Base-by-base conservation (phyloP, 2,329 filamentous ascomycete species). In the Chaetothyriales sp. region DNA sequence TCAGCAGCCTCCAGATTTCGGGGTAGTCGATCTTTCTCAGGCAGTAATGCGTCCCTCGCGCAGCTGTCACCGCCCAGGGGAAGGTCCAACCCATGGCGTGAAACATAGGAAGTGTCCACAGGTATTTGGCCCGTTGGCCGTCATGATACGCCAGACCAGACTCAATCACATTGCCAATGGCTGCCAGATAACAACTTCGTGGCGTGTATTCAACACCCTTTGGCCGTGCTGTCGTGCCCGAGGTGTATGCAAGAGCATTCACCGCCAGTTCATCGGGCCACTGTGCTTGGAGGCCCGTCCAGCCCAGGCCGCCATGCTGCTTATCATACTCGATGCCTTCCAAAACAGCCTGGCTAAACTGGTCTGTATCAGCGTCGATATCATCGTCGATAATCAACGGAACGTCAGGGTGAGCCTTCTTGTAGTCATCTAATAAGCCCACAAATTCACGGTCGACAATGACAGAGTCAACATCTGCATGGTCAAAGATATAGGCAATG, bases 171-270 rank as follows among this genome's bases (percentile, higher is more conserved):
- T 96, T 96, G 9, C 73, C 89, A 58, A 95, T 63, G 0, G 87
- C 75, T 0, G 87, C 90, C 10, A 98, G 74, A 63, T 96, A 98
- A 6, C 80, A 80, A 3, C 89, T 85, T 46, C 92, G 78, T 65
- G 96, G 86, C 1, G 87, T 95, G 63, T 84, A 95, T 50, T 94
- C 81, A 2, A 95, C 90, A 4, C 92, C 92, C 66, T 98, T 96
- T 1, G 92, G 92, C 26, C 78, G 75, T 0, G 89, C 88, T 0
- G 92, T 96, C 1, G 92, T 96, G 3, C 90, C 90, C 25, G 84
- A 92, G 0, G 92, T 98, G 65, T 96, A 96, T 1, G 90, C 86
- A 50, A 98, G 79, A 2, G 89, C 87, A 54, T 96, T 76, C 59
- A 86, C 76, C 53, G 80, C 80, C 58, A 95, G 83, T 65, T 98